Evolutionary conservation across 2,329 filamentous ascomycete genomes (phyloP), one percentile per base, ranked within the genome.

Genomic region (Neoscytalidium dimidiatum): DNA sequence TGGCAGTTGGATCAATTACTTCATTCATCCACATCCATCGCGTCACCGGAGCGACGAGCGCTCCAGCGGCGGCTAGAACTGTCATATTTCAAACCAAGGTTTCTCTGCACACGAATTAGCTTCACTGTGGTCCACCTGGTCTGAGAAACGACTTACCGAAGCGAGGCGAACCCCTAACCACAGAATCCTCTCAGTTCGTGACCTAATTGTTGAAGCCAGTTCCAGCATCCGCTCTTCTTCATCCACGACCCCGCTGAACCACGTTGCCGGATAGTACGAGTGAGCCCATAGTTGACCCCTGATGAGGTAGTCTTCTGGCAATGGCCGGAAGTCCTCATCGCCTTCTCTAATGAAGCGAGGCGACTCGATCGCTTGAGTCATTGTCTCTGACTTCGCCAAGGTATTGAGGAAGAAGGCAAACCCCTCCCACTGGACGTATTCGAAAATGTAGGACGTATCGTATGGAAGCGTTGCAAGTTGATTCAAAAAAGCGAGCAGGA

Each of bases 141-240:
- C 29, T 9, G 19, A 19, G 23, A 8, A 23, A 19, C 13, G 4
- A 33, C 56, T 60, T 60, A 60, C 56, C 28, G 56, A 60, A 9
- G 63, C 53, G 8, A 64, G 53, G 7, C 63, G 63, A 28, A 81
- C 79, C 0, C 82, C 87, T 0, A 90, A 74, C 78, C 85, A 89
- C 0, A 91, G 71, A 0, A 89, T 83, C 0, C 89, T 80, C 61
- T 87, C 85, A 35, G 82, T 83, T 5, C 89, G 80, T n/a, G 84
- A 79, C 17, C 83, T 82, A 0, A 80, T 80, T 72, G 88, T 88
- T 0, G 85, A 88, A 0, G 86, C 77, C 0, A 85, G 75, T 70
- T 91, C 89, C 51, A 91, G 84, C 17, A 83, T 84, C 46, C 88
- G 84, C 66, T 91, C 88, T 11, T 90, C 87, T n/a, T 91, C 88